Evolutionary conservation across 148 eudicot genomes (phyloP), one percentile per base, ranked within the genome.

Genomic region (Rhododendron vialii): DNA sequence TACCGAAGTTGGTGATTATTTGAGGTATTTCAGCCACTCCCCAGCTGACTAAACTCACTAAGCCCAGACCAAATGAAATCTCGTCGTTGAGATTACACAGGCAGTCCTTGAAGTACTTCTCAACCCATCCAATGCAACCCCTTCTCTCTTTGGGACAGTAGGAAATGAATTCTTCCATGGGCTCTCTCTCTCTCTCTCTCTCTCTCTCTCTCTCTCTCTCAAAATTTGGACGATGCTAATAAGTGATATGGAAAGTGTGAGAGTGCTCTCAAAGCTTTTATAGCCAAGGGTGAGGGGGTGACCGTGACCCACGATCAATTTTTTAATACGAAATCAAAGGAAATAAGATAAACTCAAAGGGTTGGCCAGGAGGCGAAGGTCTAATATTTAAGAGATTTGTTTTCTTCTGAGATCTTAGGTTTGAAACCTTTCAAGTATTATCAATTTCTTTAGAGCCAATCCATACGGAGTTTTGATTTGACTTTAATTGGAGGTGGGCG

Each of bases 1-100:
- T 88, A 4, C 63, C 87, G 83, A 92, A 92, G 86, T 92, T 92
- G 67, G 94, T 92, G 74, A 92, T 85, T 74, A 92, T 92, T 82
- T 92, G 94, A 51, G 94, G 94, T 82, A 92, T 80, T 82, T 92
- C 94, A 24, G 94, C 94, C 17, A 92, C 91, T 0, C 89, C 94
- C 94, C 94, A 92, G 38, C 93, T 90, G 4, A 92, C 13, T n/a
- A 92, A 82, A 69, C 94, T 92, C 8, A 89, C 53, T 5, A 92
- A 12, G 0, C 94, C 94, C 67, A 89, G 90, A 28, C 82, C 89
- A 50, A 92, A 92, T 0, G 94, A 92, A 8, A 91, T 41, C 3
- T 88, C 90, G 47, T 92, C 94, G 7, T 83, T 88, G 8, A 78
- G 8, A 77, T 92, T 88, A 38, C 94, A 92, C 4, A 92, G 87